These are phyloP conservation scores for Sphagnum tenellum DNA, from an alignment of 225 moss, liverwort and hornwort species.

Conservation along the genomic window DNA sequence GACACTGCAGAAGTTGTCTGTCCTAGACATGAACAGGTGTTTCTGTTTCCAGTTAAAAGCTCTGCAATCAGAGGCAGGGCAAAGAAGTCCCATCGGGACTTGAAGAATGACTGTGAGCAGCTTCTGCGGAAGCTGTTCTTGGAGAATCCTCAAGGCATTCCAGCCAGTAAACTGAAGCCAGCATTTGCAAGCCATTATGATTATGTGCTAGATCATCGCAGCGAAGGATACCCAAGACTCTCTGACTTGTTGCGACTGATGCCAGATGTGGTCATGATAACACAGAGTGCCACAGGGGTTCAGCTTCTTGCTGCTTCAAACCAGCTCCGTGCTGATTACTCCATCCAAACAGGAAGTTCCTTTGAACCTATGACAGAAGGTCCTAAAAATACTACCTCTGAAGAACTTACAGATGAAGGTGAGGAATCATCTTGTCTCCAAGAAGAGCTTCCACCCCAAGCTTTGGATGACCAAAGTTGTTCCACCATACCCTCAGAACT, in stretches of 20 bases:
- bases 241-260: constrained; percentile 31
- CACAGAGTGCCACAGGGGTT: too few relatives aligned
- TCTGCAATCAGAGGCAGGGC: neutral
- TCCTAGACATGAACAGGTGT: constrained; percentile 15
- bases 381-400: too few relatives aligned
- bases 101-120: constrained; percentile 28
- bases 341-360: too few relatives aligned
- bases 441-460: too few relatives aligned
- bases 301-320: too few relatives aligned
- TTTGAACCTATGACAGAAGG: too few relatives aligned
- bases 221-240: constrained; percentile 22
- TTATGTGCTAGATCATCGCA: constrained; percentile 28
- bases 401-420: too few relatives aligned
- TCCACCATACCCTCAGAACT: too few relatives aligned
- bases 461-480: too few relatives aligned
- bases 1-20: constrained; percentile 12
- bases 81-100: constrained; percentile 10
- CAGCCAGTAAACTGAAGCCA: constrained; percentile 21
- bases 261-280: constrained; percentile 21
- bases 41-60: constrained; percentile 11
- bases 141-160: constrained; percentile 21
- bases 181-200: constrained; percentile 15
- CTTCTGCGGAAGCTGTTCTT: constrained; percentile 27
- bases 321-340: too few relatives aligned
- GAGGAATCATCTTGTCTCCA: too few relatives aligned